Base-by-base conservation (phyloP, 768 basidiomycete genomes). In the Phylloporus sp. region DNA sequence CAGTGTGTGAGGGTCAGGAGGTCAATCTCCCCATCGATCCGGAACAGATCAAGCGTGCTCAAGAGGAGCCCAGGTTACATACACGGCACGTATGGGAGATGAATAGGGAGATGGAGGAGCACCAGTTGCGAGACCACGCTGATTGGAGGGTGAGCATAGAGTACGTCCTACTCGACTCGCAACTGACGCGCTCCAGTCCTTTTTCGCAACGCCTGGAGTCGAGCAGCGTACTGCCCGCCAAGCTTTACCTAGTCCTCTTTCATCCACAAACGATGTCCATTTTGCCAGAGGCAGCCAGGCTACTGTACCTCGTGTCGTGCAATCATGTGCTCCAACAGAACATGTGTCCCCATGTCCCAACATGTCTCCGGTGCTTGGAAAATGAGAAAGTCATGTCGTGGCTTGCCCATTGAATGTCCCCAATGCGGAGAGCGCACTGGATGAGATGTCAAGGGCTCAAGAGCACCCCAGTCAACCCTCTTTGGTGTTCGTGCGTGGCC, bases 11-110 rank as follows among this genome's bases (percentile, higher is more conserved):
- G 24, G 62, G 62, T 2, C n/a, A n/a, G n/a, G 53, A 53, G 7
- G 47, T 53, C 24, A 49, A 45, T 46, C 62, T 64, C 6, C 23
- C 56, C 35, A 57, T 64, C 24, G 53, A 52, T 11, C 52, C 56
- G 13, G 47, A 52, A 52, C 50, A 52, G 35, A 58, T 64, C 47
- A 56, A 64, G n/a, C 9, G 13, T 16, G 61, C 26, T 5, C 41
- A 32, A 34, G 49, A 55, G 34, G 58, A 59, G 49, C 54, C 57
- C 44, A 49, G 54, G 38, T 45, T 55, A 1, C 48, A 56, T 41
- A 26, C 63, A 6, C 52, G 45, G 20, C 41, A 47, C 16, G 54
- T 51, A 10, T 59, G 57, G 50, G 44, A 43, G 36, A 45, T 52
- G 20, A 10, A 23, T 7, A 7, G 35, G 13, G 51, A 36, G 29